Conservation (phyloP, 305 asterid species). For the Fraxinus velutina region DNA sequence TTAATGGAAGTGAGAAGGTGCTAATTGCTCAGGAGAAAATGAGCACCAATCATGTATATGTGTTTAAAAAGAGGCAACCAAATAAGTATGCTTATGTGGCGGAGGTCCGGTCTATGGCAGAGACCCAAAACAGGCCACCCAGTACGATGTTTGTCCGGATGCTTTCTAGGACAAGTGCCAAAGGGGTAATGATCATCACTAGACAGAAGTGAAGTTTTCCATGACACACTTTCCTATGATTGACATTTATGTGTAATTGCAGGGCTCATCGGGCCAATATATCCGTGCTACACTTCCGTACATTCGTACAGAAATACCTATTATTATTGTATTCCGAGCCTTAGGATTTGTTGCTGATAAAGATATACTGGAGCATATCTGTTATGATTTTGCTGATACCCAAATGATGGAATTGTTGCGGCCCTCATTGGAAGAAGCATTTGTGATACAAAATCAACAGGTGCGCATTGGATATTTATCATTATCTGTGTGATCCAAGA, state of each 20-base stretch:
- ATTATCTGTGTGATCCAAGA: background rate
- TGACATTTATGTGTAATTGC: slow-evolving; percentile 26
- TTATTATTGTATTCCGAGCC: slow-evolving; percentile 90
- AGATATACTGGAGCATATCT: slow-evolving; percentile 89
- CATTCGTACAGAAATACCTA: slow-evolving; percentile 93
- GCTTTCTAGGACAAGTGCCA: slow-evolving; percentile 94
- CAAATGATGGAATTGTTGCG: slow-evolving; percentile 97
- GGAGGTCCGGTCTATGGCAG: slow-evolving; percentile 98
- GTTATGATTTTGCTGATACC: slow-evolving; percentile 87
- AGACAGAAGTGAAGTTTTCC: background rate
- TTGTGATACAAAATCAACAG: slow-evolving; percentile 93
- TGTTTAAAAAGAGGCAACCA: slow-evolving; percentile 94
- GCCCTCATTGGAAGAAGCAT: slow-evolving; percentile 97
- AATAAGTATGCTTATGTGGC: slow-evolving; percentile 95
- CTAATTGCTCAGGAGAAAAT: slow-evolving; percentile 98
- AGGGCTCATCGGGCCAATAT: slow-evolving; percentile 98
- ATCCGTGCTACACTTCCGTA: slow-evolving; percentile 97
- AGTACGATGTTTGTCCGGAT: slow-evolving; percentile 96
- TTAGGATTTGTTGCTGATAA: slow-evolving; percentile 96
- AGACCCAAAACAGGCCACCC: slow-evolving; percentile 88
- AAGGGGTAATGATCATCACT: slow-evolving; percentile 66
- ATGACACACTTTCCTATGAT: slow-evolving; percentile 1
- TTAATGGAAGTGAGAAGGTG: slow-evolving; percentile 97
- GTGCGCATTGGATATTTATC: slow-evolving; percentile 29
- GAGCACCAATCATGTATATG: slow-evolving; percentile 98